Evolutionary conservation across 768 basidiomycete species (phyloP).

Genomic region (Sarcodon sp.): DNA sequence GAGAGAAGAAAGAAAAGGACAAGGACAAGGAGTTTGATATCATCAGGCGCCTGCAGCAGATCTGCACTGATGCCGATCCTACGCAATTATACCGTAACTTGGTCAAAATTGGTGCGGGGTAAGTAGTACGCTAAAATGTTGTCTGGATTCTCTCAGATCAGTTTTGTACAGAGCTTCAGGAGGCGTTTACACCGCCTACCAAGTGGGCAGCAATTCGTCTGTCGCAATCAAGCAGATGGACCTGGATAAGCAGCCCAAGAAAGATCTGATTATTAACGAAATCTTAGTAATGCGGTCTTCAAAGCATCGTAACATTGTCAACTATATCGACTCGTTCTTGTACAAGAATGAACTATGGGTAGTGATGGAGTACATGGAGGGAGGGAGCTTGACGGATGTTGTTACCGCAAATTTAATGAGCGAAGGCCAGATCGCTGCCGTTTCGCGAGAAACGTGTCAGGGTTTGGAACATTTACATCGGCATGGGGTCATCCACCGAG

Average conservation of each 20-base stretch:
- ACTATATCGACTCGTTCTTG: conserved; percentile 97
- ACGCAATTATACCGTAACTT: conserved; percentile 86
- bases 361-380: conserved; percentile 99
- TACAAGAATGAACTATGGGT: conserved; percentile 99
- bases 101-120: conserved; percentile 98
- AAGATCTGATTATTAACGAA: conserved; percentile 99
- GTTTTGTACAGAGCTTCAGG: conserved; percentile 66
- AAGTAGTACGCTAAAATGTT: conserved; percentile 16
- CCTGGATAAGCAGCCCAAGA: conserved; percentile 98
- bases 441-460: conserved; percentile 84
- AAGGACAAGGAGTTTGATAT: conserved; percentile 80
- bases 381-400: conserved; percentile 88
- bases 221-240: conserved; percentile 99
- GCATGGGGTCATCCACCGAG: conserved; percentile 96
- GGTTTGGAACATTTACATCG: conserved; percentile 91
- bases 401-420: conserved; percentile 95
- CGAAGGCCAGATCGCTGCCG: conserved; percentile 97
- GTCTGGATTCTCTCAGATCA: background rate
- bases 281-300: conserved; percentile 98
- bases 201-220: conserved; percentile 85
- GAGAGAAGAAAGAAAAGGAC: conserved; percentile 78
- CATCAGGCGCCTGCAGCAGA: conserved; percentile 79
- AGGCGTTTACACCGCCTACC: conserved; percentile 96
- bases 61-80: conserved; percentile 97
- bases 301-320: conserved; percentile 97